Percentiles rank a stretch among this genome's conserved stretches.
These are phyloP conservation scores for Neurospora sp. DNA, from an alignment of 495 filamentous ascomycete species.

Conservation along the genomic window DNA sequence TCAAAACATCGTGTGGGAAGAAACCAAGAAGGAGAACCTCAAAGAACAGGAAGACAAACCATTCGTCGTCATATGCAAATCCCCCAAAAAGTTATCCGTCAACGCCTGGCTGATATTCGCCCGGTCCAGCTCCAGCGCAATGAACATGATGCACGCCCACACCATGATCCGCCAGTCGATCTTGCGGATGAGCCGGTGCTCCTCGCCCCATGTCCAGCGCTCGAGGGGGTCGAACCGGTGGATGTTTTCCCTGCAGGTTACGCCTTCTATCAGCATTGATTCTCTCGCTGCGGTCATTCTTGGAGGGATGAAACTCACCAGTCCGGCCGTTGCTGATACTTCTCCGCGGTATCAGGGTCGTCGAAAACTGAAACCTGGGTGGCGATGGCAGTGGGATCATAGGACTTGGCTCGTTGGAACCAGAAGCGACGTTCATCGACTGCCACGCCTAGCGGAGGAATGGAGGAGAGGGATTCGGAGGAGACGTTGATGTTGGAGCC, in stretches of 20 bases:
- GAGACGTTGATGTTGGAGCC: constrained; percentile 9
- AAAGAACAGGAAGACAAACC: constrained; percentile 11
- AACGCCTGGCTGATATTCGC: constrained; percentile 46
- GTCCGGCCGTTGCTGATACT: constrained; percentile 26
- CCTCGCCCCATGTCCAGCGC: constrained; percentile 36
- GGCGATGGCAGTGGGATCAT: constrained; percentile 46
- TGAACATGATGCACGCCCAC: constrained; percentile 73
- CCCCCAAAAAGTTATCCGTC: constrained; percentile 29
- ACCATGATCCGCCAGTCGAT: constrained; percentile 34
- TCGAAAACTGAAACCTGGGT: constrained; percentile 44
- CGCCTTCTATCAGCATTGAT: too few species aligned
- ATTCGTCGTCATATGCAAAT: constrained; percentile 26
- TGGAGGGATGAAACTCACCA: constrained; percentile 19
- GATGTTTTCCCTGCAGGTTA: constrained; percentile 18
- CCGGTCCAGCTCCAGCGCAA: constrained; percentile 71
- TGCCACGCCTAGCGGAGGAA: constrained; percentile 28
- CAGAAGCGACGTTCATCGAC: constrained; percentile 33
- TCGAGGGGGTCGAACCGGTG: constrained; percentile 32
- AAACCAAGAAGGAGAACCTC: neutral
- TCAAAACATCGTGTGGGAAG: too few species aligned
- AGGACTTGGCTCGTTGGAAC: constrained; percentile 29
- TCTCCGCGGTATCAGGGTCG: constrained; percentile 24
- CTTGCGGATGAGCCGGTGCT: constrained; percentile 26
- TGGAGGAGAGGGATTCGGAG: constrained; percentile 9
- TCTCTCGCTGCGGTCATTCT: too few species aligned